phyloP scores from a whole-genome alignment of 1,139 yeast species.

The Wickerhamiella pararugosa region DNA sequence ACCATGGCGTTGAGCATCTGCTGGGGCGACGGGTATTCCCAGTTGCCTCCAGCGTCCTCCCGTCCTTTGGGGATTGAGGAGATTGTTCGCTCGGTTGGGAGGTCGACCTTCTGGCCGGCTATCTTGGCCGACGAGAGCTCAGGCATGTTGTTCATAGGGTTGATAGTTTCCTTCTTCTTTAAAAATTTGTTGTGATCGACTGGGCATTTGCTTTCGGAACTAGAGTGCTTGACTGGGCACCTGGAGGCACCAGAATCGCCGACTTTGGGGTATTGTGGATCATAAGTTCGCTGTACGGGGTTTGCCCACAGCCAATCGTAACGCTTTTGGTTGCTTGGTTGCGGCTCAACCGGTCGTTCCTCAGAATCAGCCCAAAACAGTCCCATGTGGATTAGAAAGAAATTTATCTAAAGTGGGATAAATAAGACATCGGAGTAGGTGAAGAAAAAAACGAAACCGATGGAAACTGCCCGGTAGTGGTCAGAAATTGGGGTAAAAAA shows the following conservation, averaged over 20 bases:
- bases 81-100: slow-evolving; percentile 71
- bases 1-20: slow-evolving; percentile 98
- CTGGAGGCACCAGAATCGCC: slow-evolving; percentile 12
- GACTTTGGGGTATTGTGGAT: neutral
- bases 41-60: slow-evolving; percentile 46
- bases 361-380: slow-evolving; percentile 58
- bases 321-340: neutral
- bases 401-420: too few species aligned
- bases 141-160: slow-evolving; percentile 79
- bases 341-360: neutral
- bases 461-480: too few species aligned
- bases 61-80: slow-evolving; percentile 83
- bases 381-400: slow-evolving; percentile 38
- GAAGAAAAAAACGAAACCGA: neutral
- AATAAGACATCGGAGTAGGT: too few species aligned
- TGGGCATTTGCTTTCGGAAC: slow-evolving; percentile 29
- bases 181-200: slow-evolving; percentile 26
- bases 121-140: slow-evolving; percentile 47
- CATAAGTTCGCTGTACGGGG: slow-evolving; percentile 2
- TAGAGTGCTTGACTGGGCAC: slow-evolving; percentile 30
- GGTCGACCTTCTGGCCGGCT: slow-evolving; percentile 63
- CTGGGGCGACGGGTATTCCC: slow-evolving; percentile 99
- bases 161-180: slow-evolving; percentile 19
- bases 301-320: slow-evolving; percentile 6
- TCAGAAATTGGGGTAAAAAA: too few species aligned